Percentiles rank a stretch among this genome's conserved stretches.
Conservation (phyloP, 2,329 filamentous ascomycete genomes). For the Emmonsiellopsis sp. region DNA sequence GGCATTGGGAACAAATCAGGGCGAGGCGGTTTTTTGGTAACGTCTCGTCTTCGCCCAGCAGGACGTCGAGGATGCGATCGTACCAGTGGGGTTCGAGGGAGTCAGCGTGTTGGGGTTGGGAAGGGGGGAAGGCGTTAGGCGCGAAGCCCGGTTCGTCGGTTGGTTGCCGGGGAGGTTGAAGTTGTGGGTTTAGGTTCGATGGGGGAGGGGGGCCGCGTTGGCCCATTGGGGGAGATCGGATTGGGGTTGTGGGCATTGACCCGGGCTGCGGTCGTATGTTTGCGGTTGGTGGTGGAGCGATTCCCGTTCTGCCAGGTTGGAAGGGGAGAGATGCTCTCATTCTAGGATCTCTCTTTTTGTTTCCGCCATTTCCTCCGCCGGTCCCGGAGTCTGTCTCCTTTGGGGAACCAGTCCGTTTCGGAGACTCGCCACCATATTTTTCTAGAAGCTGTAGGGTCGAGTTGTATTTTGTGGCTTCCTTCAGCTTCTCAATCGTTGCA, state of each 20-base stretch:
- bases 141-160: constrained; percentile 38
- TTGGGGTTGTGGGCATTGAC: constrained; percentile 13
- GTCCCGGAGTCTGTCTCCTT: constrained; percentile 13
- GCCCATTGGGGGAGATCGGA: constrained; percentile 18
- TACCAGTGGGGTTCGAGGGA: constrained; percentile 64
- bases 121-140: constrained; percentile 37
- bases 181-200: constrained; percentile 3
- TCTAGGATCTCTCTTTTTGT: constrained; percentile 17
- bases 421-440: constrained; percentile 72
- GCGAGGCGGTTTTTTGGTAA: constrained; percentile 83
- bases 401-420: constrained; percentile 25
- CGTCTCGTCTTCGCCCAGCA: constrained; percentile 92
- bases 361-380: constrained; percentile 14
- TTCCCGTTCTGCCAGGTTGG: constrained; percentile 39
- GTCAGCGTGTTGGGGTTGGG: constrained; percentile 25
- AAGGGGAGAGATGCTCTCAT: constrained; percentile 16
- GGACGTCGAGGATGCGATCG: constrained; percentile 81
- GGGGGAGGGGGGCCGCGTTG: constrained; percentile 11
- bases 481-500: constrained; percentile 85
- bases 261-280: constrained; percentile 41
- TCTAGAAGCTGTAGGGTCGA: constrained; percentile 87
- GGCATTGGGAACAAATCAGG: constrained; percentile 72
- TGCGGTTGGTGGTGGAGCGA: constrained; percentile 56
- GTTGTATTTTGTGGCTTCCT: constrained; percentile 91
- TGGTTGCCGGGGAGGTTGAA: constrained; percentile 13